Base-by-base conservation (phyloP, 352 stramenopile genomes). In the Blastocystis sp. region DNA sequence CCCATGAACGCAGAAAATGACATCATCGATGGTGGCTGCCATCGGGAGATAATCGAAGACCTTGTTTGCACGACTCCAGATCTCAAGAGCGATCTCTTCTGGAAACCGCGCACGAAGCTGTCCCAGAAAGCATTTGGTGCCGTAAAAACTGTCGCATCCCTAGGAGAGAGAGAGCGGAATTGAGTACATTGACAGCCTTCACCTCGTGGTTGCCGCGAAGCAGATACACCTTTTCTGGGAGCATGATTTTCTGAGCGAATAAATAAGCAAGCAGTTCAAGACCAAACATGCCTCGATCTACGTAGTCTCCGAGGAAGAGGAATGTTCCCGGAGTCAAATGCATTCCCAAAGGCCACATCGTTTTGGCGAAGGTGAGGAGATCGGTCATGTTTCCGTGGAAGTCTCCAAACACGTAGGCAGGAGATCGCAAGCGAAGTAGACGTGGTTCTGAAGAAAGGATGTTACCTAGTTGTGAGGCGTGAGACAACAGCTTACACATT, bases 1-100 rank as follows among this genome's bases (percentile, higher is more conserved):
- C 26, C 95, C 95, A 92, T 98, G 95, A 34, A 96, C 93, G 90
- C 95, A 98, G 90, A 98, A 98, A 45, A 98, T 96, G 90, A 97
- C 94, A 90, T 98, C 93, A 91, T 98, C 95, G 85, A 98, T 95
- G 0, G 96, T 92, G 3, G 92, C 94, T 6, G 92, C 91, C 34
- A 98, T 90, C 1, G 95, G 95, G 87, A 98, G 92, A 18, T 94
- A 91, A 92, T 98, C 94, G 92, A 97, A 98, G 11, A 94, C 93
- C 65, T 94, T 92, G 91, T 98, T 98, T 54, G 94, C 93, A 16
- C 91, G 90, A 89, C 96, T 93, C 94, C 94, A 97, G 18, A 96
- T 90, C 18, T 87, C 45, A n/a, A 95, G 93, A 20, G 94, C 94
- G 45, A 95, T 79, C 39, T 96, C 92, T 90, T 94, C 91, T 3